These are phyloP conservation scores for Neobulgaria alba DNA, from an alignment of 2,329 filamentous ascomycete species.

Conservation along the genomic window DNA sequence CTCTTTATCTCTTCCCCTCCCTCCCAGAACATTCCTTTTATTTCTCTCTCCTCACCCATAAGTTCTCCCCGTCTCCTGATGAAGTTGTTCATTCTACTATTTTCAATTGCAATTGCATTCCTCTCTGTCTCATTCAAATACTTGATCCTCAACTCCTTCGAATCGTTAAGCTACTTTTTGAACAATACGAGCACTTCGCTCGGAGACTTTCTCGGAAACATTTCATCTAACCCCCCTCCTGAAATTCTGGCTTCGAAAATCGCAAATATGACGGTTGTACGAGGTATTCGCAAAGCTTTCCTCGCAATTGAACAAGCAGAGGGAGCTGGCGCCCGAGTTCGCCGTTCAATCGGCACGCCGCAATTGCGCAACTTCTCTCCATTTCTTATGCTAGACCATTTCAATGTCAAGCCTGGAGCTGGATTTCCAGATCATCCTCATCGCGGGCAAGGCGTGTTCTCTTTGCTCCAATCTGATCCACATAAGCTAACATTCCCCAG, in stretches of 20 bases:
- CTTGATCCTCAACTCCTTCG: slow-evolving; percentile 14
- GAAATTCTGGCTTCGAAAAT: slow-evolving; percentile 16
- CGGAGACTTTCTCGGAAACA: slow-evolving; percentile 9
- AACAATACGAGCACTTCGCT: slow-evolving; percentile 10
- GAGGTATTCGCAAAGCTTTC: slow-evolving; percentile 76
- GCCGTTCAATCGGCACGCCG: slow-evolving; percentile 78
- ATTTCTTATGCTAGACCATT: slow-evolving; percentile 95
- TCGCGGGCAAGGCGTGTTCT: slow-evolving; percentile 54
- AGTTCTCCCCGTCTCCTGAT: slow-evolving; percentile 15
- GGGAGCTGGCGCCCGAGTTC: slow-evolving; percentile 78
- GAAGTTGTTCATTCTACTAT: slow-evolving; percentile 22
- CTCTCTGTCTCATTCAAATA: slow-evolving; percentile 23
- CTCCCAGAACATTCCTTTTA: slow-evolving; percentile 14
- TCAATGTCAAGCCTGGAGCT: slow-evolving; percentile 67
- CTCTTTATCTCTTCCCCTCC: slow-evolving; percentile 1
- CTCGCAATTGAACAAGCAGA: slow-evolving; percentile 79
- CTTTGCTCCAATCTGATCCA: not conserved
- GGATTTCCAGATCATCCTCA: slow-evolving; percentile 86
- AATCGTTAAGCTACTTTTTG: slow-evolving; percentile 11
- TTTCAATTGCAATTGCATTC: slow-evolving; percentile 22
- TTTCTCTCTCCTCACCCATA: slow-evolving; percentile 16
- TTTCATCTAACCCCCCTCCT: slow-evolving; percentile 13
- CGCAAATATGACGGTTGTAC: slow-evolving; percentile 54
- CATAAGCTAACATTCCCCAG: not conserved
- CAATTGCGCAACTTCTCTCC: slow-evolving; percentile 80